Base-by-base conservation (phyloP, 768 basidiomycete genomes). In the Auriscalpium microsporum region DNA sequence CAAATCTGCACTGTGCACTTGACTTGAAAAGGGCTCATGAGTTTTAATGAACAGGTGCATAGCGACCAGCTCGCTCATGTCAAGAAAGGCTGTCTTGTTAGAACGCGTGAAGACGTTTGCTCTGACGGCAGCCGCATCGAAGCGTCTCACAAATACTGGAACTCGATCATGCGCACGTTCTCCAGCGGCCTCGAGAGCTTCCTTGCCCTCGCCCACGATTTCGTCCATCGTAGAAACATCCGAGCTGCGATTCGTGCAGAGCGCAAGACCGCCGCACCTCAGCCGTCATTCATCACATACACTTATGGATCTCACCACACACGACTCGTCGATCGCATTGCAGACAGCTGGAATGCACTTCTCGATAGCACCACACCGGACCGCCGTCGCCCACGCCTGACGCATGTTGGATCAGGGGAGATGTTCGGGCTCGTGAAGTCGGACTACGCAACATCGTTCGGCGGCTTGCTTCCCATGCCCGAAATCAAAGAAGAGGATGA, bases 61-160 rank as follows among this genome's bases (percentile, higher is more conserved):
- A 11, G 42, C 2, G 62, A 65, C 1, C 69, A 70, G 58, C 44
- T 71, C 7, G 46, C 52, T 0, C 69, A 71, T n/a, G 62, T 69
- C 4, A 8, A 13, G 6, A 68, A 65, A 35, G 69, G 69, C 6
- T 71, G 69, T 28, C 58, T 71, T 0, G 45, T 58, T 0, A 54
- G 65, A 1, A n/a, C 48, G 1, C 53, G 55, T 1, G 46, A 65
- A 23, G 69, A 66, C 45, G 56, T 69, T 4, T 37, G 35, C 0
- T 54, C 64, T 0, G 64, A 71, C 44, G 64, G 69, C 0, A 69
- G 67, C n/a, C n/a, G n/a, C n/a, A n/a, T n/a, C n/a, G n/a, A n/a
- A n/a, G n/a, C n/a, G n/a, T n/a, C n/a, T n/a, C 68, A 69, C 51
- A 69, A 68, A 40, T 63, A 57, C 0, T 69, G 65, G 68, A 69